Base-by-base conservation (phyloP, 257 asterid genomes). In the Apocynum venetum region DNA sequence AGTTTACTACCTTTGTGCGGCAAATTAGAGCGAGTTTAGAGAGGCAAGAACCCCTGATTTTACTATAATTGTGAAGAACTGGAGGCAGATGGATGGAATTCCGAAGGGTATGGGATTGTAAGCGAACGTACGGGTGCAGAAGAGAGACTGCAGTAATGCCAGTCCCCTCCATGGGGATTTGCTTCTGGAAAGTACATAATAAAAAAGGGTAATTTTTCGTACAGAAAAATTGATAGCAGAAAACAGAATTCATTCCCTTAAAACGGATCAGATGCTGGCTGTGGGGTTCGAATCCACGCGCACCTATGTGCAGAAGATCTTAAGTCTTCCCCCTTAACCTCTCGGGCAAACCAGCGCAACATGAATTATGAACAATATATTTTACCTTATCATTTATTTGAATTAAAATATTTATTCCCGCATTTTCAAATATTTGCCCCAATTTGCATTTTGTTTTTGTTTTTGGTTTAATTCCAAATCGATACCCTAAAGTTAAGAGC, bases 261-360 rank as follows among this genome's bases (percentile, higher is more conserved):
- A 25, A 25, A 25, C 31, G 31, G 31, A 25, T 25, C 31, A 25
- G 31, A 25, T 90, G 97, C 96, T 92, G 89, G 96, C 96, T 88
- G 84, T 92, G 96, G 96, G 97, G 92, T 91, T 91, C 93, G 94
- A 91, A 91, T 97, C 91, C 97, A 91, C 84, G 96, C 97, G 94
- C 94, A 87, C 92, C 87, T 76, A 74, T 85, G 96, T 86, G 90
- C 94, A 88, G 96, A 88, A 89, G 96, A 93, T 87, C 97, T 93
- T 91, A 87, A 88, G 94, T 89, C 94, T 93, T 87, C 93, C 94
- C 93, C 97, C 94, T 89, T 89, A 93, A 93, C 97, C 97, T 78
- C 97, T 89, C 97, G 97, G 97, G 97, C 98, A 91, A 89, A 93
- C 94, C 89, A 91, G 95, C 92, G 35, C 20, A 1, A 1, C 49